phyloP scores from a whole-genome alignment of 2,329 filamentous ascomycete species.

The Ceratocystiopsis minuta region DNA sequence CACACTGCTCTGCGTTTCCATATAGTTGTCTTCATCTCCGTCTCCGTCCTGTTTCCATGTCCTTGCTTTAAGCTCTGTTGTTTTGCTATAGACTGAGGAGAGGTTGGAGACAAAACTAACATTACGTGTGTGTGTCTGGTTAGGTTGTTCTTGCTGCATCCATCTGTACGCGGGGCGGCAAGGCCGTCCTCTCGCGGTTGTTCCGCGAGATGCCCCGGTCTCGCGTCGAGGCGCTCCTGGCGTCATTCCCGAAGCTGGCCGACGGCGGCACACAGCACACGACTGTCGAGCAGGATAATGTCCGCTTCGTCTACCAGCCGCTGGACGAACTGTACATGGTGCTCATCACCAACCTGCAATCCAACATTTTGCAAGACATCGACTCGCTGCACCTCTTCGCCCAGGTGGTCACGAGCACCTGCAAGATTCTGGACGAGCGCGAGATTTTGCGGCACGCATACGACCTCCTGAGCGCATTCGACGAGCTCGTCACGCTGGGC shows the following conservation, averaged over 20 bases:
- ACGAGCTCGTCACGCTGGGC: constrained; percentile 87
- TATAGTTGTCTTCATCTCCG: too few relatives aligned
- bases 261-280: constrained; percentile 95
- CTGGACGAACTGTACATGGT: constrained; percentile 99
- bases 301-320: constrained; percentile 97
- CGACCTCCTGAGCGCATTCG: constrained; percentile 88
- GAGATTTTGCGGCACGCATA: constrained; percentile 93
- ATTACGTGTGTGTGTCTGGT: background rate
- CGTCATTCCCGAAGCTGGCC: constrained; percentile 93
- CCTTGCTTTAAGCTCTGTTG: too few relatives aligned
- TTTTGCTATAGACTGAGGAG: too few relatives aligned
- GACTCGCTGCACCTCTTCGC: constrained; percentile 95
- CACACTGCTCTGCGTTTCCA: too few relatives aligned
- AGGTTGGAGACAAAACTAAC: background rate
- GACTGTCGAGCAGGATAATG: constrained; percentile 96
- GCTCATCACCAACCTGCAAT: constrained; percentile 97
- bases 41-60: too few relatives aligned
- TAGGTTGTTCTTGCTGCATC: constrained; percentile 97
- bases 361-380: constrained; percentile 98
- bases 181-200: constrained; percentile 92
- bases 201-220: constrained; percentile 97
- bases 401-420: constrained; percentile 91
- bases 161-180: constrained; percentile 95
- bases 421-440: constrained; percentile 86
- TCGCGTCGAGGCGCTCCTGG: constrained; percentile 86